A percentile compares a stretch with the other conserved stretches of the same genome.
Conservation (phyloP, 2,329 filamentous ascomycete genomes). For the Phaeomoniella chlamydospora region DNA sequence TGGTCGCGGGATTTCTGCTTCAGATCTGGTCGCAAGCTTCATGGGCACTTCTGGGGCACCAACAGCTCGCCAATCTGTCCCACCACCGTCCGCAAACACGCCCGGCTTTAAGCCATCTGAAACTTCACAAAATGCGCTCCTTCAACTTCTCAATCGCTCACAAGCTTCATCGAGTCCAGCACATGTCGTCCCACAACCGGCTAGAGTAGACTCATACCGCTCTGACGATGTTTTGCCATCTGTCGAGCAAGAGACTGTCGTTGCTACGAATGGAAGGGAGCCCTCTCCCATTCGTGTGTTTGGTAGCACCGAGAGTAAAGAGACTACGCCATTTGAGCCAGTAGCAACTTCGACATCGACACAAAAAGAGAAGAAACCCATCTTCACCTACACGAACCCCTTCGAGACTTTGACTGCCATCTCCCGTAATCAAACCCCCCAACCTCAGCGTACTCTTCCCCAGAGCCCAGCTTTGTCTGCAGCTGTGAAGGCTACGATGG, state of each 20-base stretch:
- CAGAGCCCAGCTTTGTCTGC: constrained; percentile 24
- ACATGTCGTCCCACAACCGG: constrained; percentile 1
- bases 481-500: constrained; percentile 18
- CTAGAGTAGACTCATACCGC: constrained; percentile 2
- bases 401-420: constrained; percentile 56
- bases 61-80: constrained; percentile 9
- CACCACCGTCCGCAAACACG: constrained; percentile 11
- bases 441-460: constrained; percentile 19
- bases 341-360: constrained; percentile 18
- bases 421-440: constrained; percentile 44
- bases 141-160: constrained; percentile 70
- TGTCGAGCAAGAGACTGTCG: constrained; percentile 5
- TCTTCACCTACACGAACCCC: constrained; percentile 59
- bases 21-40: constrained; percentile 42
- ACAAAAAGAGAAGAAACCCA: constrained; percentile 23
- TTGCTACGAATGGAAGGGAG: constrained; percentile 11
- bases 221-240: constrained; percentile 4
- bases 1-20: constrained; percentile 32
- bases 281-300: constrained; percentile 19
- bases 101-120: constrained; percentile 37
- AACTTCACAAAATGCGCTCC: constrained; percentile 71
- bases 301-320: constrained; percentile 12
- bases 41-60: constrained; percentile 27
- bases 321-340: constrained; percentile 22
- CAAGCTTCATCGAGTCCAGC: constrained; percentile 18